Conservation (phyloP, 108 stramenopile species). For the Pseudonitzschia pungens region DNA sequence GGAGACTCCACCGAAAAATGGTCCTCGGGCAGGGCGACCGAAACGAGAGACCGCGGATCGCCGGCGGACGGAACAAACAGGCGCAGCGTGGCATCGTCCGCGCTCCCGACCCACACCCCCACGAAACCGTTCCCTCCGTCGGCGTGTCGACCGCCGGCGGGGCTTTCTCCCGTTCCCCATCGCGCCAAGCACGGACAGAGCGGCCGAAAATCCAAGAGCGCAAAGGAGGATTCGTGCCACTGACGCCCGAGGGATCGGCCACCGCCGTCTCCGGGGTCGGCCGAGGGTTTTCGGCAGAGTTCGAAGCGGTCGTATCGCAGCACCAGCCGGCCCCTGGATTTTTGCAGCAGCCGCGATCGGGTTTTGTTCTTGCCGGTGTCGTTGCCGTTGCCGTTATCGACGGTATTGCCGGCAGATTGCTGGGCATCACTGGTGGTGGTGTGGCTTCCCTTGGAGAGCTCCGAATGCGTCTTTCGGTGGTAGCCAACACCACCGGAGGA, state of each 20-base stretch:
- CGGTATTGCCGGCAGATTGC: not conserved
- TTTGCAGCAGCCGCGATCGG: not conserved
- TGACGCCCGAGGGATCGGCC: not conserved
- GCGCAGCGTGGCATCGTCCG: slow-evolving; percentile 35
- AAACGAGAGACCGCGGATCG: slow-evolving; percentile 1
- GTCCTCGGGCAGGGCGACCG: slow-evolving; percentile 18
- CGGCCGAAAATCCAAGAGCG: slow-evolving; percentile 29
- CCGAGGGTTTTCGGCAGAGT: no score
- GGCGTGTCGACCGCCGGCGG: not conserved
- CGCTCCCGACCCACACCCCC: slow-evolving; percentile 32
- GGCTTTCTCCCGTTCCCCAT: not conserved
- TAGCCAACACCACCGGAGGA: not conserved
- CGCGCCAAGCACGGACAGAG: slow-evolving; percentile 29
- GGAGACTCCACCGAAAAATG: slow-evolving; percentile 28
- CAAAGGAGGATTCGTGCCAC: slow-evolving; percentile 8
- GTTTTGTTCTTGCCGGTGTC: not conserved
- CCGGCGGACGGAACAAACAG: slow-evolving; percentile 17
- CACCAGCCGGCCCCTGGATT: slow-evolving; percentile 16
- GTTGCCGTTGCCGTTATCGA: not conserved
- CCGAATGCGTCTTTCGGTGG: slow-evolving; percentile 14
- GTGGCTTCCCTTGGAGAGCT: slow-evolving; percentile 1
- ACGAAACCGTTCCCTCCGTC: not conserved
- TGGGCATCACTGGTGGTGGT: not conserved
- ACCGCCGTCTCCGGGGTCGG: not conserved
- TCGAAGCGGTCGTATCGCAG: not conserved